These are phyloP conservation scores for Pseudevernia furfuracea DNA, from an alignment of 495 filamentous ascomycete genomes.

Conservation along the genomic window DNA sequence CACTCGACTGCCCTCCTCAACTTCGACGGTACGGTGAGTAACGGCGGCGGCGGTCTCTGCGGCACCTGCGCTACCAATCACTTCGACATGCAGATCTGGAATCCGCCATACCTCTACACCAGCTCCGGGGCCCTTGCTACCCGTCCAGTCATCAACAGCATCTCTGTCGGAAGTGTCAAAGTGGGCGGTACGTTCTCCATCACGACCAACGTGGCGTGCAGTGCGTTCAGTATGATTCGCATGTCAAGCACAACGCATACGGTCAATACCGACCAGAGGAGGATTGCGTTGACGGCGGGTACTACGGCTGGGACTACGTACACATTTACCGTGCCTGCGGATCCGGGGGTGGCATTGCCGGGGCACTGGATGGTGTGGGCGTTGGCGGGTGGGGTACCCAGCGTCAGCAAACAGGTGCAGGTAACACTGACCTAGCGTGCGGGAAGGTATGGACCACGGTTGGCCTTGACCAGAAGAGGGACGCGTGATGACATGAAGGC, in stretches of 20 bases:
- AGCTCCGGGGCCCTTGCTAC: constrained; percentile 31
- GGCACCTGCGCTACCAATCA: constrained; percentile 41
- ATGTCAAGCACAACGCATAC: constrained; percentile 37
- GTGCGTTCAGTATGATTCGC: constrained; percentile 31
- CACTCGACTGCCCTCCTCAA: constrained; percentile 45
- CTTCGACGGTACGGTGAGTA: constrained; percentile 44
- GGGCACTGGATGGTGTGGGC: constrained; percentile 48
- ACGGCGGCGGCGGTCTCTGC: constrained; percentile 48
- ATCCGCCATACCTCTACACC: constrained; percentile 42
- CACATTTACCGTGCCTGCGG: constrained; percentile 34
- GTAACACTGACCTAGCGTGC: not conserved
- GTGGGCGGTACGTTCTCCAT: constrained; percentile 35
- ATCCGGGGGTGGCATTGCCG: constrained; percentile 39
- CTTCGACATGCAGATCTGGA: constrained; percentile 45
- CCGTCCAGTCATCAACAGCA: constrained; percentile 34
- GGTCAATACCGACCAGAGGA: constrained; percentile 44
- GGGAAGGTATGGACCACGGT: not conserved
- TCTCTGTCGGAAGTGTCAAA: constrained; percentile 22
- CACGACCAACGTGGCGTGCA: constrained; percentile 30
- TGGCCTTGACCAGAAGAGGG: not conserved
- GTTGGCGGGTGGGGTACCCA: constrained; percentile 35
- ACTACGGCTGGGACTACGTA: not conserved
- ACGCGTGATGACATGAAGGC: not conserved
- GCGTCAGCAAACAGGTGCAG: not conserved
- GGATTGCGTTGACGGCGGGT: constrained; percentile 32